Conservation (phyloP, 768 basidiomycete genomes). For the Hirschioporus abietinus region DNA sequence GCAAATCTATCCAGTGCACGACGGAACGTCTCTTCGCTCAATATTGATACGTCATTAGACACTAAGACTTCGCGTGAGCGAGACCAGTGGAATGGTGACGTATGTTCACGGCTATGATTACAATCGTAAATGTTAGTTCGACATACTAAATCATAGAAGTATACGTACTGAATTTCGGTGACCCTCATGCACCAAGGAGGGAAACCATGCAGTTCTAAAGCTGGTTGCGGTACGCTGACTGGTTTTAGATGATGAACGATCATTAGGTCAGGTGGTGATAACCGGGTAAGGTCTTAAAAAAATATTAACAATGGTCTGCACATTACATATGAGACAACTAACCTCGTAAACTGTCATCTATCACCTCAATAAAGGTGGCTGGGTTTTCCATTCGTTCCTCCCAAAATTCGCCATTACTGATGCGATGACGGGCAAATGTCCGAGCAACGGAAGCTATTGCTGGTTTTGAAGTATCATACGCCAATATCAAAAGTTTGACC, state of each 20-base stretch:
- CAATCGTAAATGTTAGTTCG: background rate
- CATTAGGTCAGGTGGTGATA: conserved; percentile 71
- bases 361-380: conserved; percentile 31
- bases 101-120: background rate
- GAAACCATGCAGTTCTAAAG: conserved; percentile 67
- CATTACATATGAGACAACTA: conserved; percentile 22
- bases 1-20: conserved; percentile 71
- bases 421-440: conserved; percentile 29
- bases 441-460: conserved; percentile 53
- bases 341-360: conserved; percentile 57
- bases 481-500: background rate
- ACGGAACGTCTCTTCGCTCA: conserved; percentile 35
- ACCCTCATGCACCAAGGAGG: conserved; percentile 85
- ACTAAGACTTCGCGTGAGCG: conserved; percentile 25
- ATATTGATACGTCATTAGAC: conserved; percentile 34
- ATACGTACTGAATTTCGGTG: conserved; percentile 71
- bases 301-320: conserved; percentile 8
- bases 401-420: conserved; percentile 5
- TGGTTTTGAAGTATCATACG: conserved; percentile 45
- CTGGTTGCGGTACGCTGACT: conserved; percentile 29
- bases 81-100: background rate
- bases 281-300: conserved; percentile 40
- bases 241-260: conserved; percentile 59
- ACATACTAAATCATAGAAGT: background rate
- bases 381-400: conserved; percentile 4